Conservation (phyloP, 495 filamentous ascomycete genomes). For the Penicilliopsis zonata region DNA sequence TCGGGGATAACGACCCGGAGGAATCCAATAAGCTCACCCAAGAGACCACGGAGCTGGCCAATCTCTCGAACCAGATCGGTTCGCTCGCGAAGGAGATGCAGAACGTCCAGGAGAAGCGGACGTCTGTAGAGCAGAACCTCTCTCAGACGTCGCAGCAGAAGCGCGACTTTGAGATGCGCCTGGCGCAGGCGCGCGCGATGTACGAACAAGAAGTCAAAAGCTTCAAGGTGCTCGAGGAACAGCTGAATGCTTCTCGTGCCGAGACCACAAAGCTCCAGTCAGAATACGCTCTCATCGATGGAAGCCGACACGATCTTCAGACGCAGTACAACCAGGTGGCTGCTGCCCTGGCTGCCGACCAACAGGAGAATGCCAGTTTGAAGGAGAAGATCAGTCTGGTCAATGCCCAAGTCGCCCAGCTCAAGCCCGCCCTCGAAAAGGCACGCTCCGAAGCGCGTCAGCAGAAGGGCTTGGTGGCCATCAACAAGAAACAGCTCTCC, state of each 20-base stretch:
- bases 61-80: conserved; percentile 89
- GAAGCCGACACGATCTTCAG: conserved; percentile 70
- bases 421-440: conserved; percentile 85
- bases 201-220: conserved; percentile 90
- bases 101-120: conserved; percentile 71
- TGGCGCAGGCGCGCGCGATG: conserved; percentile 69
- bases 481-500: conserved; percentile 93
- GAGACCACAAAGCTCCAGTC: conserved; percentile 74
- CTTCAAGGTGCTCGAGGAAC: conserved; percentile 74
- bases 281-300: conserved; percentile 73
- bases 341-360: conserved; percentile 68
- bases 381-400: conserved; percentile 78
- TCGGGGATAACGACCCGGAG: conserved; percentile 87
- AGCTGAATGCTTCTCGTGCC: conserved; percentile 57
- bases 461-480: conserved; percentile 89
- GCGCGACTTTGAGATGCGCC: conserved; percentile 76
- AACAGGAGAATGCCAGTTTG: conserved; percentile 72
- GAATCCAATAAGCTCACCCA: conserved; percentile 73
- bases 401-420: conserved; percentile 67
- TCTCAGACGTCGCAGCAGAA: conserved; percentile 73
- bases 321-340: conserved; percentile 68
- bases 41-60: conserved; percentile 90
- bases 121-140: conserved; percentile 64
- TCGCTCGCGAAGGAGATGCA: conserved; percentile 87
- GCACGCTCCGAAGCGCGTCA: conserved; percentile 79